These are phyloP conservation scores for Colletotrichum theobromicola DNA, from an alignment of 2,329 filamentous ascomycete genomes.

Conservation along the genomic window DNA sequence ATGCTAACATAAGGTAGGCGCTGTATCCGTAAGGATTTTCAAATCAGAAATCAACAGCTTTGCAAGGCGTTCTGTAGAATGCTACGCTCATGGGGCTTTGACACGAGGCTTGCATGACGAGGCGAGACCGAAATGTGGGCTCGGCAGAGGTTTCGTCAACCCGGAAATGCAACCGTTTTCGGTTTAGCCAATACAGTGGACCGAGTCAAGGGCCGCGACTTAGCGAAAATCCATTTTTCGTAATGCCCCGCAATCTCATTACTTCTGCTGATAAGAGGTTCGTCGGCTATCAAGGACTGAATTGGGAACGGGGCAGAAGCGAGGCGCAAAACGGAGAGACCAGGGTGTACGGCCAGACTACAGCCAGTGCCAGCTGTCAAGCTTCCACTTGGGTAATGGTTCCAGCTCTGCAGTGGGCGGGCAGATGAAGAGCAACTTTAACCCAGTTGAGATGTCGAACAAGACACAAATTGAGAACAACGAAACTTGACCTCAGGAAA, in stretches of 20 bases:
- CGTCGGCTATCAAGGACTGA: neutral
- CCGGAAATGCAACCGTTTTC: neutral
- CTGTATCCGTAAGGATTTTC: neutral
- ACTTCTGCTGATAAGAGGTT: neutral
- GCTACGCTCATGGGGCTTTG: neutral
- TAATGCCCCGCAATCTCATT: neutral
- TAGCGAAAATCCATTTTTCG: neutral
- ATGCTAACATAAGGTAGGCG: too few relatives aligned
- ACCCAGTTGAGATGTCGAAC: neutral
- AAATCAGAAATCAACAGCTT: neutral
- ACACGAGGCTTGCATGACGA: neutral
- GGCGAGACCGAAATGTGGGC: neutral
- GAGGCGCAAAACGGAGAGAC: neutral
- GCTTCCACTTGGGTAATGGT: too few relatives aligned
- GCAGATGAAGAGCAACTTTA: neutral
- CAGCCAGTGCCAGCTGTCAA: neutral
- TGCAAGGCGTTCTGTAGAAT: neutral
- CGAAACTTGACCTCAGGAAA: neutral
- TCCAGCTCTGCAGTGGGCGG: neutral
- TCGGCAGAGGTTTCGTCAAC: neutral
- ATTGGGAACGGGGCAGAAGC: neutral
- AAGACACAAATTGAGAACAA: neutral
- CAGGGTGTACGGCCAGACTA: neutral
- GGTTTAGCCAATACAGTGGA: neutral
- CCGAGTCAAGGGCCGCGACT: neutral